Evolutionary conservation across 2,329 filamentous ascomycete genomes (phyloP), one percentile per base, ranked within the genome.

Genomic region (Cadophora sp.): DNA sequence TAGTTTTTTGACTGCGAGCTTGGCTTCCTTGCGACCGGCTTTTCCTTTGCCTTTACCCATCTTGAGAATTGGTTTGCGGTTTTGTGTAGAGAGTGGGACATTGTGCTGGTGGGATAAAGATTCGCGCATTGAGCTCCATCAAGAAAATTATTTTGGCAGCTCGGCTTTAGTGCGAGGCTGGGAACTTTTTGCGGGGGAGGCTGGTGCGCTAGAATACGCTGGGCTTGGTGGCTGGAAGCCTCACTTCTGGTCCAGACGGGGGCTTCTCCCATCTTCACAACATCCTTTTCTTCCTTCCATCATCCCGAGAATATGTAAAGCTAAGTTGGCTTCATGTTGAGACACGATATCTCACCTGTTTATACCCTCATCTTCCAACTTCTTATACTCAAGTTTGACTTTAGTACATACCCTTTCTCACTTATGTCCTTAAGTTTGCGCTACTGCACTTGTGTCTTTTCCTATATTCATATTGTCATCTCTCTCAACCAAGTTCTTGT

Each of bases 1-100:
- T 9, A 64, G 61, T 24, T 62, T 66, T 56, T 66, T 65, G 18
- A 48, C 55, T n/a, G 58, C 59, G 3, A 50, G 48, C 22, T 70
- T 67, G 11, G 62, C 59, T 48, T 64, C 60, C 18, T 47, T 58
- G 41, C 59, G 60, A 33, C 60, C 63, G 24, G 70, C 70, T 65
- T 72, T 72, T 48, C 66, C 67, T 60, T 69, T 68, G 9, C 66
- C 69, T 71, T 69, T 69, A 7, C 69, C 67, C 71, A 71, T 72
- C 8, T 56, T 71, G 51, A 62, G 41, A 27, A 59, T 8, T 41
- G 47, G 60, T 56, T 22, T 18, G 30, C 24, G 8, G 16, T n/a
- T 43, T 53, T 45, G 24, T 27, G 48, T 30, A 24, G 36, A 53
- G 14, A 20, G 50, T 27, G 39, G 2, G 39, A 47, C 30, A 14